Evolutionary conservation across 495 filamentous ascomycete genomes (phyloP).

Genomic region (Annulohypoxylon nitens): DNA sequence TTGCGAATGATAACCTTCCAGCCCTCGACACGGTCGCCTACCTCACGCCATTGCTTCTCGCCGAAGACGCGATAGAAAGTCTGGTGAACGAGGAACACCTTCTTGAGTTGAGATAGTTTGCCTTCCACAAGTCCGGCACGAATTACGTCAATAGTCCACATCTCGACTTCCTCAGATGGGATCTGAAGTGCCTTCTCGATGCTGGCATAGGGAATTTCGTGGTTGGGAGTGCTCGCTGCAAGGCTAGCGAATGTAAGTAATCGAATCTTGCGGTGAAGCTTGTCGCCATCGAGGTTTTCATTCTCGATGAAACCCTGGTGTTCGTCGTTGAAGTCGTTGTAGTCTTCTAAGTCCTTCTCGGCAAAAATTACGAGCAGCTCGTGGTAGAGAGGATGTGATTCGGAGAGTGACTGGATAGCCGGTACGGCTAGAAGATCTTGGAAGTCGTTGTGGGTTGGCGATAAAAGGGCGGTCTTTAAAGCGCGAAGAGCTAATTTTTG

Average conservation of each 20-base stretch:
- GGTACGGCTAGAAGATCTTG: conserved; percentile 90
- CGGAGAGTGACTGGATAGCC: conserved; percentile 84
- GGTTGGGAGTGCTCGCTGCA: conserved; percentile 81
- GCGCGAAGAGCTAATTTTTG: conserved; percentile 86
- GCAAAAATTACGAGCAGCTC: conserved; percentile 96
- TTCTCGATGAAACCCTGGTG: conserved; percentile 85
- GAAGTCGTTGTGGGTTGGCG: conserved; percentile 89
- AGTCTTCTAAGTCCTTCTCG: conserved; percentile 91
- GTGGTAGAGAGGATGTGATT: conserved; percentile 83
- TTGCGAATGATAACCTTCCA: conserved; percentile 83
- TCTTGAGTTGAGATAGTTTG: conserved; percentile 88
- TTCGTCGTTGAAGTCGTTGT: conserved; percentile 90
- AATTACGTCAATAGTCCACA: conserved; percentile 99
- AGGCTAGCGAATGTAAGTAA: conserved; percentile 92
- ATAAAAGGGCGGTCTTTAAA: conserved; percentile 81
- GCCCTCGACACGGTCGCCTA: conserved; percentile 87
- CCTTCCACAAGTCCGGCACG: conserved; percentile 94
- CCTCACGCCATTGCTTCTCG: conserved; percentile 97
- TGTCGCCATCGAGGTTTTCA: conserved; percentile 71
- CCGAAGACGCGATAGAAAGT: conserved; percentile 96
- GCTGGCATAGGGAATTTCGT: conserved; percentile 84
- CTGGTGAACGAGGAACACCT: conserved; percentile 93
- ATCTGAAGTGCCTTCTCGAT: conserved; percentile 88
- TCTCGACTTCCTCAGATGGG: conserved; percentile 84
- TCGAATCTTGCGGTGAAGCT: conserved; percentile 88